These are phyloP conservation scores for Entelexis sorbosivorans DNA, from an alignment of 1,139 yeast species.

Conservation along the genomic window DNA sequence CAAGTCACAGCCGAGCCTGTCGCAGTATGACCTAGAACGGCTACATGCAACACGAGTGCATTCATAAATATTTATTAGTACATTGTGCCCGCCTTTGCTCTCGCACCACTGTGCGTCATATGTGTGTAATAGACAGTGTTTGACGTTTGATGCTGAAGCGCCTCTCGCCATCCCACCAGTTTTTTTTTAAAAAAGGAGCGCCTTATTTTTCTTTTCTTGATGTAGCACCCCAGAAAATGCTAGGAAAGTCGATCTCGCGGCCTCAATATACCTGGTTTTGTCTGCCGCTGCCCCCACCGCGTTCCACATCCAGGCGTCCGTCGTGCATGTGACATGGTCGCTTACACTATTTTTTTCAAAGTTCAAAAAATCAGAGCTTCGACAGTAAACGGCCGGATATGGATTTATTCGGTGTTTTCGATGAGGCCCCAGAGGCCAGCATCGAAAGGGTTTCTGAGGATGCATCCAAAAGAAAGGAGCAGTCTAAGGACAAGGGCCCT, in stretches of 20 bases:
- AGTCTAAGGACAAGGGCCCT: background rate
- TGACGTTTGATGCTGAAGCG: background rate
- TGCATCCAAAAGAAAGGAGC: background rate
- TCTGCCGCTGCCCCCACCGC: background rate
- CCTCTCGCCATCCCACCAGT: no score
- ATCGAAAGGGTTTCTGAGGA: background rate
- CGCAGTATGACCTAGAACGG: conserved; percentile 19
- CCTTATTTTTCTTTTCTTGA: background rate
- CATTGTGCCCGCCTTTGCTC: background rate
- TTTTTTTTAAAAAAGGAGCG: no score
- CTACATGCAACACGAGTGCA: conserved; percentile 6
- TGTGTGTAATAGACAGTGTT: background rate
- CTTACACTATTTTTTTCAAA: conserved; percentile 1
- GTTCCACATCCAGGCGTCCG: background rate
- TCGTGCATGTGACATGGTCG: background rate
- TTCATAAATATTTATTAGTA: background rate
- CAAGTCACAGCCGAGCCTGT: conserved; percentile 4
- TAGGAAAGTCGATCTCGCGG: no score
- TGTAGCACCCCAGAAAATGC: no score
- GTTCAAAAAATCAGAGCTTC: background rate
- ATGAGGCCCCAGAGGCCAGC: conserved; percentile 22
- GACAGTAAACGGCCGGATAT: conserved; percentile 1
- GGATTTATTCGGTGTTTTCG: conserved; percentile 27
- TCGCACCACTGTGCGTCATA: background rate
- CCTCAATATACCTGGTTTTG: no score